Evolutionary conservation across 495 filamentous ascomycete species (phyloP), one percentile per base, ranked within the genome.

Genomic region (Pseudevernia furfuracea): DNA sequence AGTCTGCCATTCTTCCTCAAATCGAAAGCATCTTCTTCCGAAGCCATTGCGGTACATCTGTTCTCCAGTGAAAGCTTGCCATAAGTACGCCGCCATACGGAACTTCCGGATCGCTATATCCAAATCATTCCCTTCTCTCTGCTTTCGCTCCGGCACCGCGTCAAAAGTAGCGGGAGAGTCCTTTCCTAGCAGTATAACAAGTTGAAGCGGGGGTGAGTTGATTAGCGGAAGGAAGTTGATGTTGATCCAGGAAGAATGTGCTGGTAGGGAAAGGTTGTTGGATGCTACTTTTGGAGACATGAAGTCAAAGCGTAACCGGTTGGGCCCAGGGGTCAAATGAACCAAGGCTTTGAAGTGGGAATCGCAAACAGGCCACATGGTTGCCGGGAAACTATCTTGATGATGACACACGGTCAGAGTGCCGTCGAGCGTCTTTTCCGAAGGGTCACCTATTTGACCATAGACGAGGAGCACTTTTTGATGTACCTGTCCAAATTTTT

Each of bases 21-120:
- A 90, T 49, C 92, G 81, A 71, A 96, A 96, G 55, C 85, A 89
- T 30, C 92, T 83, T 34, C 92, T 82, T 4, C 91, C 91, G 60
- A 96, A 82, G 55, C 85, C 87, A 73, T 93, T 88, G 64, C 91
- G 89, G 73, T 83, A 87, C 92, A 96, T 96, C 72, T 97, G 91
- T 71, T 96, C 91, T 17, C 89, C 90, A 1, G 92, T 97, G 71
- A 94, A 96, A 11, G 91, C 90, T 73, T 96, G 92, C 92, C 92
- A 97, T 4, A 97, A 80, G 72, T 96, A 95, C 23, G 91, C 92
- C 30, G 91, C 87, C 85, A 91, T 95, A 61, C 91, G 83, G 70
- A 90, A 96, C 74, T 96, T 96, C 62, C 83, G 82, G 67, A 94
- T 82, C 0, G 92, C 92, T 17, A 80, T 84, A 4, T 93, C 88